phyloP scores from a whole-genome alignment of 2,329 filamentous ascomycete species.

The Juglanconis oblonga region DNA sequence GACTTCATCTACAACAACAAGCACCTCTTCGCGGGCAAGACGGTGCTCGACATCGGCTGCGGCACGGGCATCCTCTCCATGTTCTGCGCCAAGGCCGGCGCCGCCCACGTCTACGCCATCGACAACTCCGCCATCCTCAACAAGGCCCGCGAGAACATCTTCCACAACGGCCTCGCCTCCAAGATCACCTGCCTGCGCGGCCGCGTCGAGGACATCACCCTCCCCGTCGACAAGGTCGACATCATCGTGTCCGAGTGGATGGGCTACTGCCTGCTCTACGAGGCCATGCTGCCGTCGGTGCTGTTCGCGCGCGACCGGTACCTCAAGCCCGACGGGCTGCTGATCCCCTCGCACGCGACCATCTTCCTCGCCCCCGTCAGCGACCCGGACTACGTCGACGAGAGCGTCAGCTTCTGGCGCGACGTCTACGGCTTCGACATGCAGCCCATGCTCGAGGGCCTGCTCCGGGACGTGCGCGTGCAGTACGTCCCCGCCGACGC shows the following conservation, averaged over 20 bases:
- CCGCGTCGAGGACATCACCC: constrained; percentile 80
- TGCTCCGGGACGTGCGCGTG: constrained; percentile 79
- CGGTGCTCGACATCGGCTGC: constrained; percentile 89
- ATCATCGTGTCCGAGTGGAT: constrained; percentile 98
- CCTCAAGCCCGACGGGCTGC: constrained; percentile 72
- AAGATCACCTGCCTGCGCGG: constrained; percentile 78
- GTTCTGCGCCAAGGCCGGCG: constrained; percentile 90
- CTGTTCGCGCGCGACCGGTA: constrained; percentile 86
- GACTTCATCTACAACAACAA: constrained; percentile 96
- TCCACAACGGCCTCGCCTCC: constrained; percentile 71
- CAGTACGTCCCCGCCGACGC: constrained; percentile 63
- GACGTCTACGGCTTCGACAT: constrained; percentile 95
- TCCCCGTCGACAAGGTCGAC: constrained; percentile 79
- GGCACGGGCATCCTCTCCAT: constrained; percentile 85
- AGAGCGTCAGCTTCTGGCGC: constrained; percentile 82
- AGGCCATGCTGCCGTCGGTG: constrained; percentile 93
- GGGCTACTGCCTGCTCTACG: constrained; percentile 90
- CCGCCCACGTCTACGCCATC: constrained; percentile 81
- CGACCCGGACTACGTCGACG: constrained; percentile 73
- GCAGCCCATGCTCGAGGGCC: constrained; percentile 80
- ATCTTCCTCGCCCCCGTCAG: constrained; percentile 79
- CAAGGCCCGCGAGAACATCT: constrained; percentile 81
- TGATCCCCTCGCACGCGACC: constrained; percentile 83
- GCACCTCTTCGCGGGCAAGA: constrained; percentile 81
- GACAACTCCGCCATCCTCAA: constrained; percentile 90